Percentiles rank a stretch among this genome's conserved stretches.
Conservation (phyloP, 2,329 filamentous ascomycete genomes). For the Aspergillus pseudoglaucus region DNA sequence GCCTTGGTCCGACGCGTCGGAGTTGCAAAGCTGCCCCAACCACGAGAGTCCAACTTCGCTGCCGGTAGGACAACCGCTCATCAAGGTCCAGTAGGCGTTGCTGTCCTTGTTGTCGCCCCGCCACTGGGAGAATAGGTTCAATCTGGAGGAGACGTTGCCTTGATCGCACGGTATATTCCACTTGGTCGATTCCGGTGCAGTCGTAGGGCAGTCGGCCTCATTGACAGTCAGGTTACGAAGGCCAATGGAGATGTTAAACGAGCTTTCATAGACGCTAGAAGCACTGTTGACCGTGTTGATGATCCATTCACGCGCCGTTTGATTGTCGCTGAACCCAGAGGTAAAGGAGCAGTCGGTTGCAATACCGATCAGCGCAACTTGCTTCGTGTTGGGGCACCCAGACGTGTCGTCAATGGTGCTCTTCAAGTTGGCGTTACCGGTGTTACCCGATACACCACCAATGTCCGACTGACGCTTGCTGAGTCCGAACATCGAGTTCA, state of each 20-base stretch:
- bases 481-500: slow-evolving; percentile 61
- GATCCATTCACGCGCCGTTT: slow-evolving; percentile 64
- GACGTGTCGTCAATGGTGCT: slow-evolving; percentile 69
- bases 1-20: slow-evolving; percentile 44
- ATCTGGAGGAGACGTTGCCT: slow-evolving; percentile 61
- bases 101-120: slow-evolving; percentile 67
- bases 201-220: slow-evolving; percentile 65
- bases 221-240: slow-evolving; percentile 79
- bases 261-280: slow-evolving; percentile 78
- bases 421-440: slow-evolving; percentile 70
- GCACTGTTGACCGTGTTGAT: slow-evolving; percentile 80
- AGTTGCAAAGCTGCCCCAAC: slow-evolving; percentile 77
- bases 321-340: slow-evolving; percentile 58
- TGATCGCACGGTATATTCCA: slow-evolving; percentile 73
- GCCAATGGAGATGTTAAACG: slow-evolving; percentile 91
- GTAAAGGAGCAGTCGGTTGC: slow-evolving; percentile 92
- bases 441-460: slow-evolving; percentile 63
- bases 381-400: slow-evolving; percentile 87
- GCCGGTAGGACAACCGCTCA: slow-evolving; percentile 74
- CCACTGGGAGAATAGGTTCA: slow-evolving; percentile 87
- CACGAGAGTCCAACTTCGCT: slow-evolving; percentile 87
- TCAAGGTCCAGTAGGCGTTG: slow-evolving; percentile 89
- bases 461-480: slow-evolving; percentile 61
- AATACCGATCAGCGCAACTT: slow-evolving; percentile 83
- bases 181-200: slow-evolving; percentile 58